These are phyloP conservation scores for Ustilago sp. DNA, from an alignment of 1,284 basidiomycete species.

Conservation along the genomic window DNA sequence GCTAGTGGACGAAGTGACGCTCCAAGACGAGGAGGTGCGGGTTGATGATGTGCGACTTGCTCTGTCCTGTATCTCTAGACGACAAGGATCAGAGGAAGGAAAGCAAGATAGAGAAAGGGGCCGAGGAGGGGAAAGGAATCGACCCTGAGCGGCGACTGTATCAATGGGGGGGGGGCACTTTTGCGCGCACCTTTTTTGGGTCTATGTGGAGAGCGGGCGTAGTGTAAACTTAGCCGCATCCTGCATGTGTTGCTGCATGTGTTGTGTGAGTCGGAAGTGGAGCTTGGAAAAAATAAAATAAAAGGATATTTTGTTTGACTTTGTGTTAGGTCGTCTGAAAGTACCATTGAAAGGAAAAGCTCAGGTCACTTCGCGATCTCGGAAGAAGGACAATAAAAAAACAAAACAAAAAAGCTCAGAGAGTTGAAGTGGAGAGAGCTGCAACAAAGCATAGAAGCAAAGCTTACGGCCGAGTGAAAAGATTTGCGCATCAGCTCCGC, in stretches of 20 bases:
- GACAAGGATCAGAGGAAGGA: neutral
- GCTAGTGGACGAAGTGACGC: neutral
- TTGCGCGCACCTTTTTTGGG: conserved; percentile 4
- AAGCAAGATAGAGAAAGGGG: neutral
- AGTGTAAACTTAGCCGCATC: conserved; percentile 9
- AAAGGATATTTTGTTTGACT: neutral
- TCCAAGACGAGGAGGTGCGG: neutral
- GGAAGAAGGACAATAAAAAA: conserved; percentile 18
- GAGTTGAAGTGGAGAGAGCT: no score
- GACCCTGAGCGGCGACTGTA: conserved; percentile 6
- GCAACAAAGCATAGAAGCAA: no score
- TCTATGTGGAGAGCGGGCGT: conserved; percentile 11
- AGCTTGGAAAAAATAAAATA: neutral
- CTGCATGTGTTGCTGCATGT: conserved; percentile 34
- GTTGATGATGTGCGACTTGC: neutral
- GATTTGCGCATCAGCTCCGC: no score
- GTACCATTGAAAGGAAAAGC: neutral
- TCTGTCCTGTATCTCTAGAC: neutral
- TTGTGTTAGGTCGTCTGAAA: neutral
- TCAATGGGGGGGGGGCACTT: neutral
- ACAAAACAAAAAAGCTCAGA: no score
- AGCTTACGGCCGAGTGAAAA: no score
- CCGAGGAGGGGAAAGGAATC: neutral
- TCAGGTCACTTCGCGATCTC: conserved; percentile 16
- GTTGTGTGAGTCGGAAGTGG: neutral